Percentiles rank a stretch among this genome's conserved stretches.
Conservation (phyloP, 2,329 filamentous ascomycete species). For the Scedosporium boydii region DNA sequence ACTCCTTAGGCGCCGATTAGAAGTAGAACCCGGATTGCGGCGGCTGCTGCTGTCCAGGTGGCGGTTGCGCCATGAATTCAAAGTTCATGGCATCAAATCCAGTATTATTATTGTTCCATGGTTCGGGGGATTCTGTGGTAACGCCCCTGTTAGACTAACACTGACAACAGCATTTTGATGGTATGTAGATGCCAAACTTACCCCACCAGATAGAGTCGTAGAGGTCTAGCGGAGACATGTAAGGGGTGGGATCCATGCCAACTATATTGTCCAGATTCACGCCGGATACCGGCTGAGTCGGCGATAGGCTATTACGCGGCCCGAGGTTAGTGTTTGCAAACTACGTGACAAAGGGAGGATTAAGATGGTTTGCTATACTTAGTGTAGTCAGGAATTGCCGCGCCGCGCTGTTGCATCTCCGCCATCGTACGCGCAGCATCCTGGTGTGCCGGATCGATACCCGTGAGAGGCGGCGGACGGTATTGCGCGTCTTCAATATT, state of each 20-base stretch:
- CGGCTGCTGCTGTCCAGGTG: constrained; percentile 47
- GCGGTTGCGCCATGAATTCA: constrained; percentile 50
- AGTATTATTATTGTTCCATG: constrained; percentile 35
- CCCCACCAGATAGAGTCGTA: constrained; percentile 62
- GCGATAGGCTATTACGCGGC: not conserved
- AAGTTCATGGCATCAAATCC: constrained; percentile 49
- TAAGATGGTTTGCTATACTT: constrained; percentile 19
- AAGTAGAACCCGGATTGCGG: constrained; percentile 43
- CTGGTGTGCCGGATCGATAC: constrained; percentile 40
- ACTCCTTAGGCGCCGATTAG: constrained; percentile 16
- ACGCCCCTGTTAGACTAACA: not conserved
- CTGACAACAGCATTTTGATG: not conserved
- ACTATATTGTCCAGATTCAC: constrained; percentile 34
- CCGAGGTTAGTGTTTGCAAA: constrained; percentile 1
- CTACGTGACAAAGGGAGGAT: not conserved
- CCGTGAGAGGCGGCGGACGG: constrained; percentile 10
- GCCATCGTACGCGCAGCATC: constrained; percentile 57
- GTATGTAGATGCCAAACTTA: constrained; percentile 24
- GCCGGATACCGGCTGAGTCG: constrained; percentile 2
- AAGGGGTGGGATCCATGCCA: constrained; percentile 43
- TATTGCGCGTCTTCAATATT: not conserved
- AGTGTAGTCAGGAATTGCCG: constrained; percentile 34
- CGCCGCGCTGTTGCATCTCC: constrained; percentile 49
- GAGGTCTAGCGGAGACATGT: constrained; percentile 58
- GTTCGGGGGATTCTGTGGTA: constrained; percentile 44